These are phyloP conservation scores for Penicillium aurantiogriseum DNA, from an alignment of 2,329 filamentous ascomycete species.

Conservation along the genomic window DNA sequence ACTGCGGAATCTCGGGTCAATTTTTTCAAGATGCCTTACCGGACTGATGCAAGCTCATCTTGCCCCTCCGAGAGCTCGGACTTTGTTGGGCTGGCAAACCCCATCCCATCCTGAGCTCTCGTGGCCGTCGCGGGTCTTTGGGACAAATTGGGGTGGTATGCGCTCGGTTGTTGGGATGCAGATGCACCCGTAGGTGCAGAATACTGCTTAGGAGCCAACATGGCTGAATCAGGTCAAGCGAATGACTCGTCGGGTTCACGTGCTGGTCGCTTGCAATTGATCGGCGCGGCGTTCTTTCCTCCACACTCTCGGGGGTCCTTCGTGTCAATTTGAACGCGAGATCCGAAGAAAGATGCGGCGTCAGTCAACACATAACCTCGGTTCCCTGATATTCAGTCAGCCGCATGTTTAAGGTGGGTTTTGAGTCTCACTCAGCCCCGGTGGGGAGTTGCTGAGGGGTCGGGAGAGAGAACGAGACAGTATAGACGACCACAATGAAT, in stretches of 20 bases:
- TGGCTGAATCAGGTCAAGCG: slow-evolving; percentile 18
- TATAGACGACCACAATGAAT: neutral
- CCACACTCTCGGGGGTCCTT: slow-evolving; percentile 11
- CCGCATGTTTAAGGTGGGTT: slow-evolving; percentile 2
- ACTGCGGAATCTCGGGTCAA: neutral
- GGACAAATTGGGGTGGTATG: slow-evolving; percentile 31
- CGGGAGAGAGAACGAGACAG: neutral
- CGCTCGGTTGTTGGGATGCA: slow-evolving; percentile 35
- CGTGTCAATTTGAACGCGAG: slow-evolving; percentile 5
- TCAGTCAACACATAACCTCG: slow-evolving; percentile 21
- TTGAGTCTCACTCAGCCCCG: slow-evolving; percentile 1
- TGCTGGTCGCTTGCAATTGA: slow-evolving; percentile 1
- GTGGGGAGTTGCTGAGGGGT: slow-evolving; percentile 4
- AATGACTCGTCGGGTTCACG: neutral
- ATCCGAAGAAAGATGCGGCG: slow-evolving; percentile 6
- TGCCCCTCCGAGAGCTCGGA: slow-evolving; percentile 82
- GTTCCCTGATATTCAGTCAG: slow-evolving; percentile 9
- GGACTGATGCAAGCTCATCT: slow-evolving; percentile 71
- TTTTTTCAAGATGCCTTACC: slow-evolving; percentile 47
- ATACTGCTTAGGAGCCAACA: slow-evolving; percentile 47
- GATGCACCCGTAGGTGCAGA: slow-evolving; percentile 32
- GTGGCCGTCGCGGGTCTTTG: slow-evolving; percentile 31
- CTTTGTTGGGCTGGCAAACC: slow-evolving; percentile 79
- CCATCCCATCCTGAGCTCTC: slow-evolving; percentile 35
- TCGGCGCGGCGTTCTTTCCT: slow-evolving; percentile 10